Conservation (phyloP, 2,329 filamentous ascomycete species). For the Colletotrichum eremochloae region DNA sequence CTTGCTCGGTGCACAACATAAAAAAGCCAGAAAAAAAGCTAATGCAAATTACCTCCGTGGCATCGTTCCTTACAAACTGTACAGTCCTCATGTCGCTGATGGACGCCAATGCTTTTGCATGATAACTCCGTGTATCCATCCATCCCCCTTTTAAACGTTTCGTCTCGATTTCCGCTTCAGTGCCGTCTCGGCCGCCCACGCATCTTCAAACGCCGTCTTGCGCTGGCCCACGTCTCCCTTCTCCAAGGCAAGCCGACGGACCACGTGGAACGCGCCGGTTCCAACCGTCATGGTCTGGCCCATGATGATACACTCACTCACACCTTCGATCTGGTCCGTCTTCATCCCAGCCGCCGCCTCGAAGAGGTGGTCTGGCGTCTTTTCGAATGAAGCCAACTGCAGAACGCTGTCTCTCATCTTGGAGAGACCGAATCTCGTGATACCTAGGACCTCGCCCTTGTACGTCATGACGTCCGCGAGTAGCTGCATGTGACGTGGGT, state of each 20-base stretch:
- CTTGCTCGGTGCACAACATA: not conserved
- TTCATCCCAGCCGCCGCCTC: conserved; percentile 95
- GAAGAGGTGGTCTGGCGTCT: conserved; percentile 97
- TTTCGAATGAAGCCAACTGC: conserved; percentile 96
- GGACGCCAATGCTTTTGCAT: conserved; percentile 19
- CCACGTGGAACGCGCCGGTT: conserved; percentile 92
- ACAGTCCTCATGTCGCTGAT: conserved; percentile 24
- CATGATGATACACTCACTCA: conserved; percentile 98
- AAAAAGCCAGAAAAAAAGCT: not conserved
- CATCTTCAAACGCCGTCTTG: conserved; percentile 79
- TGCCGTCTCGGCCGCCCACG: conserved; percentile 61
- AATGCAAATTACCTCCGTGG: conserved; percentile 16
- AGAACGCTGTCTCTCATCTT: conserved; percentile 97
- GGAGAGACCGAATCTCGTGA: conserved; percentile 93
- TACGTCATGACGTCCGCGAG: conserved; percentile 99
- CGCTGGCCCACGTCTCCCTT: conserved; percentile 69
- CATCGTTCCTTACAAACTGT: conserved; percentile 18
- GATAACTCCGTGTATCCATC: conserved; percentile 12
- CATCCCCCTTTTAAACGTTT: not conserved
- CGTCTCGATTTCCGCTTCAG: conserved; percentile 38
- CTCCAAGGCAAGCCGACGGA: conserved; percentile 79
- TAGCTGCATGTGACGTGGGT: conserved; percentile 97
- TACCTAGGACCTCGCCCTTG: conserved; percentile 96
- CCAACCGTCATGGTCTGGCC: conserved; percentile 93
- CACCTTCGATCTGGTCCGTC: conserved; percentile 91